phyloP scores from a whole-genome alignment of 2,329 filamentous ascomycete species.

The Colletotrichum eremochloae region DNA sequence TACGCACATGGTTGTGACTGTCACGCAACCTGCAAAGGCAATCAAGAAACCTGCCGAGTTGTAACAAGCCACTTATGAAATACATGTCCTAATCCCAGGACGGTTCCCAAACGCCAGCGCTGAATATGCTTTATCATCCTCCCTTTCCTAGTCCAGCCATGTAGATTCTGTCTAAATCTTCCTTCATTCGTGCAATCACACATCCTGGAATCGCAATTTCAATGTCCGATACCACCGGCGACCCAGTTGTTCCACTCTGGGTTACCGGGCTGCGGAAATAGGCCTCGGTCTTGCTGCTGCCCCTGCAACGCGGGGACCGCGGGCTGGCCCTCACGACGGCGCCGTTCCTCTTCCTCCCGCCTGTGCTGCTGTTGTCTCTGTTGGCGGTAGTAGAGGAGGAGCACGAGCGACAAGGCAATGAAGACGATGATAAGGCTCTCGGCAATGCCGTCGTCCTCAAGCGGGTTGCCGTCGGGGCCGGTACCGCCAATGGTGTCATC shows the following conservation, averaged over 20 bases:
- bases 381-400: constrained; percentile 86
- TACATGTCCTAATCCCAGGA: constrained; percentile 15
- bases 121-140: constrained; percentile 38
- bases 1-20: neutral
- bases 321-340: constrained; percentile 43
- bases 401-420: constrained; percentile 79
- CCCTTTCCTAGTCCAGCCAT: neutral
- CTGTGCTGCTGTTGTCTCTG: constrained; percentile 72
- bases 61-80: constrained; percentile 7
- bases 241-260: constrained; percentile 76
- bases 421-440: constrained; percentile 89
- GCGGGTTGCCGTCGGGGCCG: constrained; percentile 64
- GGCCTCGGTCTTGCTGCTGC: constrained; percentile 44
- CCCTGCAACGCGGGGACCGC: constrained; percentile 48
- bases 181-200: constrained; percentile 16
- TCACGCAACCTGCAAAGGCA: neutral
- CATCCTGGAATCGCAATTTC: constrained; percentile 34
- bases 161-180: constrained; percentile 4
- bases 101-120: constrained; percentile 25
- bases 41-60: neutral
- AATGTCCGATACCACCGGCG: constrained; percentile 74
- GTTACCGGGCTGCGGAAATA: constrained; percentile 71
- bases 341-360: constrained; percentile 55
- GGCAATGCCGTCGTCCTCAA: constrained; percentile 82
- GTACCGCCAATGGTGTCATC: constrained; percentile 69